A percentile compares a stretch with the other conserved stretches of the same genome.
Conservation (phyloP, 768 basidiomycete species). For the Tylopilus vinaceipallidus region DNA sequence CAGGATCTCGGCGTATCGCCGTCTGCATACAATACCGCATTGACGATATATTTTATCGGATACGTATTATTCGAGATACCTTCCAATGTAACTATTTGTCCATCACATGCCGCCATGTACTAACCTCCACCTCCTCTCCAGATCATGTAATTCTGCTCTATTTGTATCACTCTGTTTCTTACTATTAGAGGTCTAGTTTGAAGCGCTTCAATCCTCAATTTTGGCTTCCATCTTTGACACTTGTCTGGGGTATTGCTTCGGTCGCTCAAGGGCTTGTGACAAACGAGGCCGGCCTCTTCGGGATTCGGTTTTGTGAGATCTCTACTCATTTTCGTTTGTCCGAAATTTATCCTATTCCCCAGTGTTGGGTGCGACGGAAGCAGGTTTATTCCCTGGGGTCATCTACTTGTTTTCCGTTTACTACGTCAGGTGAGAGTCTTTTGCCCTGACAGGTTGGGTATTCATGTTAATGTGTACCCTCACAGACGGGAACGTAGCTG, state of each 20-base stretch:
- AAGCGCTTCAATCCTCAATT: conserved; percentile 58
- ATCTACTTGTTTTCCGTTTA: conserved; percentile 60
- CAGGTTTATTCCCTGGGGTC: conserved; percentile 59
- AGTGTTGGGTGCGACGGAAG: conserved; percentile 60
- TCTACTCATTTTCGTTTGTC: not conserved
- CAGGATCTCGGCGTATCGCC: conserved; percentile 52
- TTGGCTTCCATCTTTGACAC: conserved; percentile 60
- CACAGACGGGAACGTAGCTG: conserved; percentile 54
- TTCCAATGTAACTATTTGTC: conserved; percentile 40
- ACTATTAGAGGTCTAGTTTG: conserved; percentile 35
- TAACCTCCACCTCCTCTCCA: not conserved
- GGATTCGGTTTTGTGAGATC: conserved; percentile 49
- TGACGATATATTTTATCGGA: conserved; percentile 60
- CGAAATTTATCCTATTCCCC: not conserved
- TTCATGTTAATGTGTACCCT: not conserved
- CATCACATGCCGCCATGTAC: not conserved
- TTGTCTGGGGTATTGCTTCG: conserved; percentile 57
- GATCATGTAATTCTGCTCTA: conserved; percentile 26
- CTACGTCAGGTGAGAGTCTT: conserved; percentile 41
- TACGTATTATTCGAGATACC: conserved; percentile 63
- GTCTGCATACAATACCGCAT: conserved; percentile 53
- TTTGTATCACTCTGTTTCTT: not conserved
- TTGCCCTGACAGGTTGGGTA: not conserved
- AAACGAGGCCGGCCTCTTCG: conserved; percentile 52
- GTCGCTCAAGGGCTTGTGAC: conserved; percentile 54